phyloP scores from a whole-genome alignment of 2,329 filamentous ascomycete species.

The Fusarium citri region DNA sequence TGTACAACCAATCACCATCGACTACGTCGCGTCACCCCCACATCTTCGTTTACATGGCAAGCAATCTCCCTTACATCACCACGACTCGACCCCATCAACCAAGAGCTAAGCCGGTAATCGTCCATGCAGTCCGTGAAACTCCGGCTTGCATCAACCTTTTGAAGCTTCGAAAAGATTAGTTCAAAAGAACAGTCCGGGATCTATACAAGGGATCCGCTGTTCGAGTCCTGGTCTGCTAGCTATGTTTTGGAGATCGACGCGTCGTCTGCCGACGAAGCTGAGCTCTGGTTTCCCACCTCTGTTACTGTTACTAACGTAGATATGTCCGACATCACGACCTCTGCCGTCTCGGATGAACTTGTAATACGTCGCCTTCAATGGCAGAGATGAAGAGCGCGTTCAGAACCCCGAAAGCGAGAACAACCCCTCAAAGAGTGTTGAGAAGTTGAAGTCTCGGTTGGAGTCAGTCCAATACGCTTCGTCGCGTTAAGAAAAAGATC shows the following conservation, averaged over 20 bases:
- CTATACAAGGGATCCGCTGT: too few relatives aligned
- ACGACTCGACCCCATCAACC: background rate
- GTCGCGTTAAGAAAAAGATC: background rate
- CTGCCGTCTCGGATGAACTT: conserved; percentile 1
- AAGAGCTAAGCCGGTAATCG: too few relatives aligned
- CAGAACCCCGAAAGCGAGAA: background rate
- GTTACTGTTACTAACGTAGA: too few relatives aligned
- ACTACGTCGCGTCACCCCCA: background rate
- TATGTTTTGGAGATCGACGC: too few relatives aligned
- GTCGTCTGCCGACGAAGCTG: background rate
- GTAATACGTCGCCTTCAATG: too few relatives aligned
- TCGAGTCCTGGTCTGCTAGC: too few relatives aligned
- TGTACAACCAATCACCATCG: background rate
- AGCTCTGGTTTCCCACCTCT: background rate
- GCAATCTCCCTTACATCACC: background rate
- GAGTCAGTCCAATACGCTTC: background rate
- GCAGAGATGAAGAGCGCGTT: background rate
- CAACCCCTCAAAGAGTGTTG: background rate
- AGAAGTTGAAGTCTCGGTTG: background rate
- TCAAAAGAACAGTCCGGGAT: too few relatives aligned
- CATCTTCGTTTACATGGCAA: background rate
- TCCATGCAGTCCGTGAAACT: too few relatives aligned
- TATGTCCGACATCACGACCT: background rate
- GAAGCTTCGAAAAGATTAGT: too few relatives aligned
- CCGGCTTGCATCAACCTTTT: rapidly evolving